Evolutionary conservation across 768 basidiomycete genomes (phyloP).

Genomic region (Boletus eberwhitei): DNA sequence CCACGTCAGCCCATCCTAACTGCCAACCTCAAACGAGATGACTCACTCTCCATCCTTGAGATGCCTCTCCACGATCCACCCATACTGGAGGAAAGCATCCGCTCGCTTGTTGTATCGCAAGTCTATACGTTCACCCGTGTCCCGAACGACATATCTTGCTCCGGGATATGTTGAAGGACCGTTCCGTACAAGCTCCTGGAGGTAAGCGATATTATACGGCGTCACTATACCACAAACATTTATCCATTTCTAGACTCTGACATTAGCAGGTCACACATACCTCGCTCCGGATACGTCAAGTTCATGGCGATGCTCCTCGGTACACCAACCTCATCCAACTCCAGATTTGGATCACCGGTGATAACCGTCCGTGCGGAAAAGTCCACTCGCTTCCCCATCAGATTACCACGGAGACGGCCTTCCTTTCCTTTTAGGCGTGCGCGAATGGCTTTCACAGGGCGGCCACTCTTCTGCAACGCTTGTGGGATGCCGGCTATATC

Average conservation of each 20-base stretch:
- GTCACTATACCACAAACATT: conserved; percentile 58
- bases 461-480: conserved; percentile 93
- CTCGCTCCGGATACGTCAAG: conserved; percentile 94
- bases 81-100: conserved; percentile 93
- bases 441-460: conserved; percentile 97
- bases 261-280: conserved; percentile 38
- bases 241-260: not conserved
- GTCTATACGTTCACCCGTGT: conserved; percentile 97
- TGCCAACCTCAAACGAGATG: not conserved
- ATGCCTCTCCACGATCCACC: conserved; percentile 98
- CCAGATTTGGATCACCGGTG: conserved; percentile 96
- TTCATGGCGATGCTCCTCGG: conserved; percentile 96
- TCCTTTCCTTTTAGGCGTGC: conserved; percentile 98
- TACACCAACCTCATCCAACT: conserved; percentile 96
- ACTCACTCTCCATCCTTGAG: conserved; percentile 97
- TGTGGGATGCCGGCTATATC: conserved; percentile 98
- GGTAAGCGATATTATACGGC: conserved; percentile 91
- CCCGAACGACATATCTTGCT: conserved; percentile 93
- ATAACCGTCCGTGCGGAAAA: conserved; percentile 99
- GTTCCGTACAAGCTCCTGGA: conserved; percentile 93
- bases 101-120: conserved; percentile 94
- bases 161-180: conserved; percentile 95
- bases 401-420: conserved; percentile 92
- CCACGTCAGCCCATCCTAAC: not conserved
- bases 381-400: conserved; percentile 99